Conservation (phyloP, 176 grass and related monocot genomes). For the Pharus latifolius region DNA sequence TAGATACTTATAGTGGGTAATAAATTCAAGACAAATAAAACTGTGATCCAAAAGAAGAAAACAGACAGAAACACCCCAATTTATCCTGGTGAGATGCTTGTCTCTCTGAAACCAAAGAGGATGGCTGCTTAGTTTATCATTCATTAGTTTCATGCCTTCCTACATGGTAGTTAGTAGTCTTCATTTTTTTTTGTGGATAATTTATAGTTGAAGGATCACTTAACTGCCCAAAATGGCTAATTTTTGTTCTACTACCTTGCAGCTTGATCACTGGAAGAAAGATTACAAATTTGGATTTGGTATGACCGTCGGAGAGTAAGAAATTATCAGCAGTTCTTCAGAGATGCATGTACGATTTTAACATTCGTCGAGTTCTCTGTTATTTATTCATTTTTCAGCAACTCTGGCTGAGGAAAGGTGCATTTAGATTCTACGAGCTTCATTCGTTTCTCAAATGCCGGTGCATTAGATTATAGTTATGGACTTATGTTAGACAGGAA, state of each 20-base stretch:
- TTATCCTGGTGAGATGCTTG: too few species aligned
- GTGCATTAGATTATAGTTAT: background rate
- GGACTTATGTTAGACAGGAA: background rate
- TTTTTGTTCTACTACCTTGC: slow-evolving; percentile 8
- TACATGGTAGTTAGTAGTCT: too few species aligned
- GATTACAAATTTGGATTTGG: slow-evolving; percentile 77
- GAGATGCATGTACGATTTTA: slow-evolving; percentile 8
- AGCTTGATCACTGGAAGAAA: slow-evolving; percentile 83
- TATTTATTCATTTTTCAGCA: slow-evolving; percentile 7
- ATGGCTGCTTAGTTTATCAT: too few species aligned
- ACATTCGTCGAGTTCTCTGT: slow-evolving; percentile 20
- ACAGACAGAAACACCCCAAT: too few species aligned
- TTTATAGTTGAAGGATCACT: background rate
- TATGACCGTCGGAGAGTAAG: slow-evolving; percentile 53
- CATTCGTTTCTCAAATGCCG: background rate
- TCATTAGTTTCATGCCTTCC: too few species aligned
- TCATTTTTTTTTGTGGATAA: too few species aligned
- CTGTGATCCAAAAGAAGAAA: too few species aligned
- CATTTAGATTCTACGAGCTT: background rate
- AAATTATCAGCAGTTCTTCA: background rate
- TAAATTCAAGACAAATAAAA: too few species aligned
- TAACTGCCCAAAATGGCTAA: background rate
- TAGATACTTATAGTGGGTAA: too few species aligned
- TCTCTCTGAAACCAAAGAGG: too few species aligned
- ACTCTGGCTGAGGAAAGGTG: background rate